Base-by-base conservation (phyloP, 2,329 filamentous ascomycete species). In the Trichoderma koningiopsis region DNA sequence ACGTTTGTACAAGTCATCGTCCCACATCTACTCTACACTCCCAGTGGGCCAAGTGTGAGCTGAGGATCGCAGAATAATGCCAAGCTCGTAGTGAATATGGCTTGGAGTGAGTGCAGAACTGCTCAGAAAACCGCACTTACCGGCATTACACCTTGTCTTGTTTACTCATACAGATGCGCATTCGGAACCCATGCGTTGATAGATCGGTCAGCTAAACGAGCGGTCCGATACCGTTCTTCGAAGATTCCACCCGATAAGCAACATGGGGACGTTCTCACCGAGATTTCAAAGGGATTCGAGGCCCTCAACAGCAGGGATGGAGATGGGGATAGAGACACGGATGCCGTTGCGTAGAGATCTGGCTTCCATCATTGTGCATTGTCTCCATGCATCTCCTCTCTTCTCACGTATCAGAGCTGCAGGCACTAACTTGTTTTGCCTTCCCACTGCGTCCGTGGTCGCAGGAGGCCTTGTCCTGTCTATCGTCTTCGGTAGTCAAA, bases 311-410 rank as follows among this genome's bases (percentile, higher is more conserved):
- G 43, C 52, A 57, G 52, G 22, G 22, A 49, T 57, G 24, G 22
- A 24, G 27, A 43, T 22, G 47, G 37, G 52, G 33, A 49, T 47
- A 40, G 31, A 40, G 43, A 22, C 68, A 53, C 16, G 68, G 55
- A 53, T 66, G 62, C 47, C 61, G 64, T 66, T 70, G 64, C 68
- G 35, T 59, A 49, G 68, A 57, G 33, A 53, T 56, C 61, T 53
- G 22, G 49, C 49, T 69, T 64, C 66, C 69, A 70, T 70, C 69
- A 70, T 69, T 69, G 59, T 70, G 69, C 69, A 57, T 70, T 43
- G 59, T 60, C 58, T 29, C 53, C 43, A 58, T 52, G 43, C 49
- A 33, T 59, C 37, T 52, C 56, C 59, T 40, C 37, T 29, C 43
- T 57, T 47, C 27, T 65, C 61, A 33, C 61, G 68, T 65, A 65